Base-by-base conservation (phyloP, 129 eudicot genomes). In the Calendula officinalis region DNA sequence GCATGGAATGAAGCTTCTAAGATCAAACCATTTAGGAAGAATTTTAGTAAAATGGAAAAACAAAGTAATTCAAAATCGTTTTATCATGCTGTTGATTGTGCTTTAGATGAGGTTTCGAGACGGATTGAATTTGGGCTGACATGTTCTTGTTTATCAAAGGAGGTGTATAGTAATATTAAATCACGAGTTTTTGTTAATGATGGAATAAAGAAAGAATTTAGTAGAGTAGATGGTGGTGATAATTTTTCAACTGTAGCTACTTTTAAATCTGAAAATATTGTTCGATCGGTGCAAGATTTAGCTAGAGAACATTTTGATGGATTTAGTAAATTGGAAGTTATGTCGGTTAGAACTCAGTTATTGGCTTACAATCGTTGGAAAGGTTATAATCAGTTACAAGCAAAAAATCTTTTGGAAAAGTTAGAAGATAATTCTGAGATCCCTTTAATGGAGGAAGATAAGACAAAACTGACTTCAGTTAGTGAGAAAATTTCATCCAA, bases 91-190 rank as follows among this genome's bases (percentile, higher is more conserved):
- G 85, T 90, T 40, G 56, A 61, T 56, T 80, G 84, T 78, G 95
- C 91, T 11, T 68, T 90, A 64, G 80, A 77, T 48, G 97, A 90
- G 77, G 85, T 65, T 48, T 73, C 89, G 0, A 76, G 97, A 53
- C 77, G 97, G 36, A 72, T 78, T 53, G 95, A 86, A 77, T 77
- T 73, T 44, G 97, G 92, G 47, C 66, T 90, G 38, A 77, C 90
- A 0, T 91, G 98, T 75, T 54, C 72, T 14, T 91, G 98, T 59
- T 68, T 82, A 68, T 60, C 81, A 8, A 50, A 75, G 57, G 86
- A 82, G 60, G 78, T 74, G 7, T 58, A 12, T 68, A 50, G 36
- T 8, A 60, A 62, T 8, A 17, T 87, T 6, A 75, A 76, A 70
- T 56, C 78, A 4, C 96, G 84, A 72, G 72, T 62, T 67, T 62